Percentiles rank a stretch among this genome's conserved stretches.
Evolutionary conservation across 352 stramenopile genomes (phyloP).

Genomic region (Blastocystis sp.): DNA sequence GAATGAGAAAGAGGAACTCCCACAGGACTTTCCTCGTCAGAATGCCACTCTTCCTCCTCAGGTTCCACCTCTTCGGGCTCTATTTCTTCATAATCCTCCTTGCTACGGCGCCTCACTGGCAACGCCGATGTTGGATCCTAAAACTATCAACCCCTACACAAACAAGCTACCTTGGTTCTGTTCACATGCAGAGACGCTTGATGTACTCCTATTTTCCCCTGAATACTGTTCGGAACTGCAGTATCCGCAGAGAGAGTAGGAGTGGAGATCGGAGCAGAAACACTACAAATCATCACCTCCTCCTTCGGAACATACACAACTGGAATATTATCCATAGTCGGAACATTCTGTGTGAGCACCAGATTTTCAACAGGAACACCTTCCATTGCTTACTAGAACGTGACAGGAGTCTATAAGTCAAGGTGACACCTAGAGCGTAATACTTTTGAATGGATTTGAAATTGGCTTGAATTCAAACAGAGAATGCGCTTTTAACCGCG

Average conservation of each 20-base stretch:
- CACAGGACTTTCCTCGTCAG: not conserved
- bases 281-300: not conserved
- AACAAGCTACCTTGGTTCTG: not conserved
- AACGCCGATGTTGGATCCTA: not conserved
- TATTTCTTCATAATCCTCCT: slow-evolving; percentile 30
- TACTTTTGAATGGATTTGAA: not conserved
- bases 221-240: too few relatives aligned
- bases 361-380: slow-evolving; percentile 30
- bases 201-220: not conserved
- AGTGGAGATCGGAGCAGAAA: not conserved
- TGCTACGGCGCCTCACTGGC: not conserved
- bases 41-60: slow-evolving; percentile 49
- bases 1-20: not conserved
- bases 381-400: not conserved
- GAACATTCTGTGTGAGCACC: not conserved
- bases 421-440: not conserved
- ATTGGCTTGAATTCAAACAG: not conserved
- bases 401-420: not conserved
- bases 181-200: not conserved
- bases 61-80: not conserved
- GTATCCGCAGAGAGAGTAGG: not conserved
- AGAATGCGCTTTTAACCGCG: not conserved
- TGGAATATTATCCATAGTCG: not conserved
- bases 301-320: not conserved
- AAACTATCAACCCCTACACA: not conserved